Conservation (phyloP, 1,284 basidiomycete genomes). For the Malassezia globosa region DNA sequence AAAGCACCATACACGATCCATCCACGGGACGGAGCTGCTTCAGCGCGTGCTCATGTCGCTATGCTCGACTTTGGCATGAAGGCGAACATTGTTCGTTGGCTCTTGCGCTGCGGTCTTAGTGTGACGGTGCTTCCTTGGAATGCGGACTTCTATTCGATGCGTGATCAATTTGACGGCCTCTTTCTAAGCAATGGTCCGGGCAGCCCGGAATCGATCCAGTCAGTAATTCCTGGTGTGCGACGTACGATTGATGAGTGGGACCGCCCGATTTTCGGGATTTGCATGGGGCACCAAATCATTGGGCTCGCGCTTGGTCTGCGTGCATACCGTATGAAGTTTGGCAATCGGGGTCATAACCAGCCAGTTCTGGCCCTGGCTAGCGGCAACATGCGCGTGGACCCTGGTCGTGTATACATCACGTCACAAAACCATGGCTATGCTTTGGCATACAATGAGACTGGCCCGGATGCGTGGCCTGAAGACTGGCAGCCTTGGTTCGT, state of each 20-base stretch:
- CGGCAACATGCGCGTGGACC: slow-evolving; percentile 71
- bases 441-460: slow-evolving; percentile 28
- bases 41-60: slow-evolving; percentile 63
- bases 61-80: slow-evolving; percentile 95
- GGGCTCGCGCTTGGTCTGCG: slow-evolving; percentile 93
- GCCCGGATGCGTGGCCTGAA: slow-evolving; percentile 34
- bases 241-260: slow-evolving; percentile 71
- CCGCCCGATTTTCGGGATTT: slow-evolving; percentile 91
- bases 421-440: slow-evolving; percentile 53
- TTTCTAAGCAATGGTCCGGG: slow-evolving; percentile 96
- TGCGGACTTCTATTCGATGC: slow-evolving; percentile 78
- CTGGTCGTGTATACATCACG: slow-evolving; percentile 93
- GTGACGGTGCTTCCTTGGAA: slow-evolving; percentile 97
- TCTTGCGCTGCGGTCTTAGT: slow-evolving; percentile 75
- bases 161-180: slow-evolving; percentile 83
- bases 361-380: slow-evolving; percentile 85
- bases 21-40: slow-evolving; percentile 58
- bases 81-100: slow-evolving; percentile 87
- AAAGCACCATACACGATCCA: slow-evolving; percentile 75
- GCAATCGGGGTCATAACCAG: slow-evolving; percentile 98
- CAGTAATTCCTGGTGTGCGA: slow-evolving; percentile 66
- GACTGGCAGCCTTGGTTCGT: slow-evolving; percentile 45
- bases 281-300: slow-evolving; percentile 74
- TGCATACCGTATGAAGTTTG: slow-evolving; percentile 92
- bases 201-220: slow-evolving; percentile 78